Evolutionary conservation across 352 stramenopile genomes (phyloP), one percentile per base, ranked within the genome.

Genomic region (Globisporangium spiculum): DNA sequence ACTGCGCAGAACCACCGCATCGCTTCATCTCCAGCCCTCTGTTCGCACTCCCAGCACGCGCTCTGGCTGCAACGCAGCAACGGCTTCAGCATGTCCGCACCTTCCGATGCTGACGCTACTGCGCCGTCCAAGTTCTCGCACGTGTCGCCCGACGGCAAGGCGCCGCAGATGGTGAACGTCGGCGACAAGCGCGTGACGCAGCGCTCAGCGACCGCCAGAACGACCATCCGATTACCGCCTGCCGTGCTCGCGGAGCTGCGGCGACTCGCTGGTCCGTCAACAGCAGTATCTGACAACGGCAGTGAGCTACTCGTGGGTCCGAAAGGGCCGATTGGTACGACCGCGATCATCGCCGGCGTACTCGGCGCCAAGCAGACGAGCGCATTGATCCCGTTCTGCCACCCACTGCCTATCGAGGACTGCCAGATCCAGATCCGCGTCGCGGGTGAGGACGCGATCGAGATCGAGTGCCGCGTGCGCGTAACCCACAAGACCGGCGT

Each of bases 401-500:
- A 99, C 76, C 92, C 93, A 24, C 74, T 99, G 32, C 90, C 91
- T 6, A 65, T 99, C 9, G 91, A 98, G 63, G 80, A 96, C 77
- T 95, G 95, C 22, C 80, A 98, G 61, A 75, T 99, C 24, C 63
- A 80, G n/a, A 89, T 98, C 63, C 22, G 83, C 52, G 75, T 97
- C 3, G 69, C 75, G 34, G 72, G 66, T 6, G 60, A 75, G 2
- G 80, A 85, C 55, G 72, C 81, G 18, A 90, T 98, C 58, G 87
- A 83, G 58, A 72, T 98, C 67, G 83, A 97, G 63, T 98, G 91
- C 69, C 81, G 86, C 24, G 97, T 96, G 67, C 76, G 79, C 36
- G 93, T 98, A 52, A 98, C 91, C 20, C 91, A 98, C 75, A 97
- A 97, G 73, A 99, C 96, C 0, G 96, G 96, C 55, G 94, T 98